phyloP scores from a whole-genome alignment of 352 stramenopile genomes.

The Phytophthora citricola region DNA sequence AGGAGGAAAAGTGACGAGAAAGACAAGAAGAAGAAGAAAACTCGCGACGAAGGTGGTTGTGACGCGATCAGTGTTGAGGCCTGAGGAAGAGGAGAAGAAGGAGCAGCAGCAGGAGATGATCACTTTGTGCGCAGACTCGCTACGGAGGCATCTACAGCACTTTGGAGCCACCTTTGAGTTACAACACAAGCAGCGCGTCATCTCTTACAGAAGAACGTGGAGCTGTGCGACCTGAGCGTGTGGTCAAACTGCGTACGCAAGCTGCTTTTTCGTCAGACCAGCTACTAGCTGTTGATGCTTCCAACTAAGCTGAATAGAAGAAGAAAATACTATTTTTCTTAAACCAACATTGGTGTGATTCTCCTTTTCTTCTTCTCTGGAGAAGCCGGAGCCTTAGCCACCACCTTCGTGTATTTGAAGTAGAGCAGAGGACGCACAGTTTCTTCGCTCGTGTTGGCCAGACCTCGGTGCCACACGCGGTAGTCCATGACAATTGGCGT shows the following conservation, averaged over 20 bases:
- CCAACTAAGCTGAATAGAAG: conserved; percentile 22
- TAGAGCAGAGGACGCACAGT: conserved; percentile 70
- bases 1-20: too few relatives aligned
- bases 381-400: neutral
- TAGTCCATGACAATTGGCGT: conserved; percentile 83
- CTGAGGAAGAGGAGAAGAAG: too few relatives aligned
- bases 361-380: conserved; percentile 43
- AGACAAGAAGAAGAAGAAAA: too few relatives aligned
- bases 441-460: conserved; percentile 52
- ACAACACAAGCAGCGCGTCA: conserved; percentile 33
- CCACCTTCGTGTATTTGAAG: conserved; percentile 64
- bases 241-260: conserved; percentile 35
- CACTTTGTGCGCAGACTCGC: conserved; percentile 42
- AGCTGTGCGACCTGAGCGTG: conserved; percentile 13
- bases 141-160: conserved; percentile 27
- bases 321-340: neutral
- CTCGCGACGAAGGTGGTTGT: too few relatives aligned
- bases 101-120: neutral
- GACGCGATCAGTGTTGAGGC: too few relatives aligned
- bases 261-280: conserved; percentile 40
- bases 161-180: conserved; percentile 64
- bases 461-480: conserved; percentile 75
- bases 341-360: conserved; percentile 41
- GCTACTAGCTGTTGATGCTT: conserved; percentile 33
- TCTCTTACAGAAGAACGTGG: conserved; percentile 10